A percentile compares a stretch with the other conserved stretches of the same genome.
phyloP scores from a whole-genome alignment of 148 eudicot species.

The Rhododendron molle region DNA sequence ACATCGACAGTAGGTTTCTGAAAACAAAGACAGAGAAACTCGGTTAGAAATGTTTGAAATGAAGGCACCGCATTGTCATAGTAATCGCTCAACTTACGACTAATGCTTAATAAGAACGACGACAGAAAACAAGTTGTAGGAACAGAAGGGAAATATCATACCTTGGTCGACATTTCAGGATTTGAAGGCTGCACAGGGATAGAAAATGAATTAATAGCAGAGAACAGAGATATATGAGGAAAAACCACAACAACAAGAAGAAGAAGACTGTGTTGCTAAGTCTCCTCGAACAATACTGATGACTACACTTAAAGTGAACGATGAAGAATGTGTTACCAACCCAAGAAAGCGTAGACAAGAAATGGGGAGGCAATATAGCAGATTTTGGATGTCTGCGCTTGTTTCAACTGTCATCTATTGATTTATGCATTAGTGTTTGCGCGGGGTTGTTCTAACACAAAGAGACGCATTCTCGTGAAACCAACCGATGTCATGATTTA shows the following conservation, averaged over 20 bases:
- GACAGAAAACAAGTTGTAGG: neutral
- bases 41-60: neutral
- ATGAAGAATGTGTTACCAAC: neutral
- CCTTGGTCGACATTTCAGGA: conserved; percentile 11
- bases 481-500: neutral
- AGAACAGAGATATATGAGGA: neutral
- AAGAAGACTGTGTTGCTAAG: neutral
- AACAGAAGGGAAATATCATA: neutral
- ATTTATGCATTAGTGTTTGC: neutral
- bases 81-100: neutral
- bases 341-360: neutral
- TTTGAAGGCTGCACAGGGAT: conserved; percentile 37
- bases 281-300: neutral
- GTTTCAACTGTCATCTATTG: neutral
- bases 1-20: conserved; percentile 28
- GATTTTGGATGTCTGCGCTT: neutral
- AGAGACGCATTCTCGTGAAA: neutral
- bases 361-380: neutral
- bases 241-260: neutral
- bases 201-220: neutral
- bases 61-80: neutral
- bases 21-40: neutral
- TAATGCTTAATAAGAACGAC: neutral
- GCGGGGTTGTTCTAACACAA: neutral
- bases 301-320: neutral